Conservation (phyloP, 1,284 basidiomycete genomes). For the Ceratobasidium sp. region DNA sequence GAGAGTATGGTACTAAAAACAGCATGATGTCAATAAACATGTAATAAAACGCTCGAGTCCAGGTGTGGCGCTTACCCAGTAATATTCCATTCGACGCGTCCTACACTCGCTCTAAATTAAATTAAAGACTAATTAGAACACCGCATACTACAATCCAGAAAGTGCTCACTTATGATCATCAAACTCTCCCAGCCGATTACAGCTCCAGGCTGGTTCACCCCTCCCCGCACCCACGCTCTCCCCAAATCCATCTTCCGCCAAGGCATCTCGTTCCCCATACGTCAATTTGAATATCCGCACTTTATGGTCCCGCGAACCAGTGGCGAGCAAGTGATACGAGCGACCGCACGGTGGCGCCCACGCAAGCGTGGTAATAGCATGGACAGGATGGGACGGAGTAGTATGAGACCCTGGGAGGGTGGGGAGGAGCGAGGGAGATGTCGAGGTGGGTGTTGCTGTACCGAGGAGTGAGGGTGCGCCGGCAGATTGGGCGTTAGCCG, state of each 20-base stretch:
- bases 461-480: constrained; percentile 41
- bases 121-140: neutral
- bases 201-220: constrained; percentile 72
- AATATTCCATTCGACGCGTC: constrained; percentile 86
- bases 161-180: constrained; percentile 77
- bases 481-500: constrained; percentile 49
- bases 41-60: neutral
- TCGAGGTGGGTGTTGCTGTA: constrained; percentile 44
- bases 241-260: constrained; percentile 58
- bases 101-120: constrained; percentile 66
- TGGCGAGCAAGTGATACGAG: constrained; percentile 90
- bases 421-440: constrained; percentile 44
- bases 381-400: constrained; percentile 51
- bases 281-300: constrained; percentile 84
- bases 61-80: constrained; percentile 69
- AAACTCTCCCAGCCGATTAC: constrained; percentile 82
- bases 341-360: constrained; percentile 94
- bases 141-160: constrained; percentile 16
- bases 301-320: constrained; percentile 84
- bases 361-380: constrained; percentile 79
- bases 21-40: constrained; percentile 13
- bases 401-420: constrained; percentile 46
- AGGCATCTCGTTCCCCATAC: constrained; percentile 34
- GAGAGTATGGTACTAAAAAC: constrained; percentile 85
- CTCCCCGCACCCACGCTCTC: constrained; percentile 58